Conservation (phyloP, 139 green algal species). For the Auxenochlorella protothecoides region DNA sequence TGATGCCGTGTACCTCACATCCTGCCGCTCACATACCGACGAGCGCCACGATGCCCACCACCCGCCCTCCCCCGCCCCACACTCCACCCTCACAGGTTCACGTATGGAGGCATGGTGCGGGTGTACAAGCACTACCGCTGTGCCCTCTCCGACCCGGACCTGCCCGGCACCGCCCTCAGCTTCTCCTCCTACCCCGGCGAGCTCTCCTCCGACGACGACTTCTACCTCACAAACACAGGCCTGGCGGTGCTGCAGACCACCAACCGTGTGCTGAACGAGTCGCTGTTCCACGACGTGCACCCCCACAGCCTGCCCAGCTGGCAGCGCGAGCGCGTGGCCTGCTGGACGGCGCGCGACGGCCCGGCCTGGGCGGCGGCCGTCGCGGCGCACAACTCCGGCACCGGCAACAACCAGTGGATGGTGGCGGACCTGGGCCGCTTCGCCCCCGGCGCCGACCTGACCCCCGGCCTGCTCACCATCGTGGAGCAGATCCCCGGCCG, state of each 20-base stretch:
- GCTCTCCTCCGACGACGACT: constrained; percentile 24
- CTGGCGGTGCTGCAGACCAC: constrained; percentile 50
- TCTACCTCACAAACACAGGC: constrained; percentile 42
- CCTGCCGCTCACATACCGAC: neutral
- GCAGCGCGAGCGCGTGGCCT: constrained; percentile 48
- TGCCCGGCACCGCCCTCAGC: constrained; percentile 19
- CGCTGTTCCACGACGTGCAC: constrained; percentile 17
- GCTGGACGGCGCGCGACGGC: constrained; percentile 34
- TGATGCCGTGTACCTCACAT: constrained; percentile 3
- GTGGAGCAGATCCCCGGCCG: constrained; percentile 50
- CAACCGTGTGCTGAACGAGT: constrained; percentile 36
- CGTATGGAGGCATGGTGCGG: constrained; percentile 36
- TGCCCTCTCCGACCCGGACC: constrained; percentile 6
- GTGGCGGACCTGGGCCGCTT: constrained; percentile 61
- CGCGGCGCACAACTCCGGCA: constrained; percentile 37
- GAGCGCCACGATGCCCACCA: neutral
- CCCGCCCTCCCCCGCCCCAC: neutral
- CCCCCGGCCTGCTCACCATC: constrained; percentile 42
- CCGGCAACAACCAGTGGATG: constrained; percentile 68
- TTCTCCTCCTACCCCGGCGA: constrained; percentile 51
- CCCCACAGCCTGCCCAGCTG: constrained; percentile 27
- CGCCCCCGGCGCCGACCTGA: constrained; percentile 35
- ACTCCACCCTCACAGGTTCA: constrained; percentile 3
- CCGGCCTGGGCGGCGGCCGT: constrained; percentile 36
- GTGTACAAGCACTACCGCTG: constrained; percentile 59